A percentile compares a stretch with the other conserved stretches of the same genome.
phyloP scores from a whole-genome alignment of 148 eudicot species.

The Agrostemma githago region DNA sequence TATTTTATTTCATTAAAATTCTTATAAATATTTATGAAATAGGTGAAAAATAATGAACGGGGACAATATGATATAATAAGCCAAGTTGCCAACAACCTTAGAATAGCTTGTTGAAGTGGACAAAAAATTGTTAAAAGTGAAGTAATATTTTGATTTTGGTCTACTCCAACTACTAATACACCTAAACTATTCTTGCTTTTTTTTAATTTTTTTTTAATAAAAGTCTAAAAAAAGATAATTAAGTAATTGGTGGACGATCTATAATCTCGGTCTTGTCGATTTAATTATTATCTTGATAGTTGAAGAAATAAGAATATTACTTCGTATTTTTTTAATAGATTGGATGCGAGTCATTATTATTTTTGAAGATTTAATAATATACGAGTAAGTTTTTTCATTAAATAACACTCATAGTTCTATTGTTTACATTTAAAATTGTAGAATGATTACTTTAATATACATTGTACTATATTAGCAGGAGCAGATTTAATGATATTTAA shows the following conservation, averaged over 20 bases:
- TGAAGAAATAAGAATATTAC: background rate
- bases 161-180: constrained; percentile 20
- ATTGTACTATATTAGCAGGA: too few species aligned
- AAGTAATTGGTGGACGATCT: background rate
- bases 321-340: background rate
- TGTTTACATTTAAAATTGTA: too few species aligned
- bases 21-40: too few species aligned
- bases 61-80: constrained; percentile 26
- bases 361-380: too few species aligned
- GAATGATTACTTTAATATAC: too few species aligned
- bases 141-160: constrained; percentile 15
- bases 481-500: too few species aligned
- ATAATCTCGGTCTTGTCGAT: background rate
- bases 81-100: constrained; percentile 38
- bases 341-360: background rate
- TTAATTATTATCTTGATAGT: background rate
- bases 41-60: too few species aligned
- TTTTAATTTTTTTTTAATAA: background rate
- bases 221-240: background rate
- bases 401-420: too few species aligned
- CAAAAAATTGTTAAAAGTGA: background rate
- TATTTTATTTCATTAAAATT: too few species aligned
- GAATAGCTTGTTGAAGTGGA: constrained; percentile 37
- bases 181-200: background rate
- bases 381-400: too few species aligned